Evolutionary conservation across 2,329 filamentous ascomycete species (phyloP), one percentile per base, ranked within the genome.

Genomic region (Lachnellula suecica): DNA sequence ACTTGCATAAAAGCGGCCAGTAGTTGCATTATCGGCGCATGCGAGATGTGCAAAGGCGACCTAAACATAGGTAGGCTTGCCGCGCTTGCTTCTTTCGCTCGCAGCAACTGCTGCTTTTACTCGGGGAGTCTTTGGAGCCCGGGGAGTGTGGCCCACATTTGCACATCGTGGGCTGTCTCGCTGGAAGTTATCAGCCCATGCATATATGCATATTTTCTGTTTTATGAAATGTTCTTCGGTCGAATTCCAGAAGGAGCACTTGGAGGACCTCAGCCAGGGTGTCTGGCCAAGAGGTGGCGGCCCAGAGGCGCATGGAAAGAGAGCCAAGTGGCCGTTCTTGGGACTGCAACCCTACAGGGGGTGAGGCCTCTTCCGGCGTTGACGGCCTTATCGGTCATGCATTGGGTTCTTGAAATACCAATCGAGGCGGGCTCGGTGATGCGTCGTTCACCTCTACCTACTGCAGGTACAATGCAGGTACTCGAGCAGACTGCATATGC

Each of bases 381-480:
- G 29, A 9, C 35, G 41, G 49, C 40, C 49, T 47, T 47, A 52
- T 52, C 49, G 43, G 49, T 47, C 44, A 50, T 44, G 48, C 48
- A 38, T 13, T 43, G n/a, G 8, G 22, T 29, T 11, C 35, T 38
- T 37, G 8, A 37, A 5, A 17, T 46, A 46, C 55, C 47, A 56
- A 54, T 56, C 46, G 53, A 53, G 51, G 29, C 48, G 44, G 42
- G 43, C 41, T 8, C 19, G 22, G 31, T 5, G 10, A 9, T 13
- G 15, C 22, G 15, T 51, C 25, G 19, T 24, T 44, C 44, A 45
- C 15, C 45, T 41, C 29, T 43, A n/a, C n/a, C 46, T 59, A 44
- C 62, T 63, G 61, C 61, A 64, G 60, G 61, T 58, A 63, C 61
- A 40, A 62, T 63, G 63, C 62, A 64, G 63, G 63, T 60, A 65